These are phyloP conservation scores for Scorias spongiosa DNA, from an alignment of 2,329 filamentous ascomycete genomes.

Conservation along the genomic window DNA sequence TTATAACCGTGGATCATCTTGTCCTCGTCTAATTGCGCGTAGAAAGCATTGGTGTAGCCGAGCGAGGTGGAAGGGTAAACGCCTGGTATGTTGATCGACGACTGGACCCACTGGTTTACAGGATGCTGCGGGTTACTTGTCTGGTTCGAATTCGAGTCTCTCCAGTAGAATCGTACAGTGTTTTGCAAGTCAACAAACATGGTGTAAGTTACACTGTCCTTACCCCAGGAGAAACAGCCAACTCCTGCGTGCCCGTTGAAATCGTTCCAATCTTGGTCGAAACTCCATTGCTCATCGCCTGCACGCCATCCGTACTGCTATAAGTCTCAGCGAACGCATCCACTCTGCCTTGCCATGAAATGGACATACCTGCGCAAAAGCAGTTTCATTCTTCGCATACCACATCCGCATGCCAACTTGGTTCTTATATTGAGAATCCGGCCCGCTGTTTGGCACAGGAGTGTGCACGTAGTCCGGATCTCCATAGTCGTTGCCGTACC, in stretches of 20 bases:
- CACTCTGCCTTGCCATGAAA: background rate
- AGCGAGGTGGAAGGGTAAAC: conserved; percentile 26
- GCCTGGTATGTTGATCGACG: conserved; percentile 18
- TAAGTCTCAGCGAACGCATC: background rate
- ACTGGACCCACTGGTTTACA: conserved; percentile 24
- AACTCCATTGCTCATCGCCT: conserved; percentile 22
- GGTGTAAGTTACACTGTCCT: conserved; percentile 24
- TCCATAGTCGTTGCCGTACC: conserved; percentile 23
- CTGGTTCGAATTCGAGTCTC: conserved; percentile 24
- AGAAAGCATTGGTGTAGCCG: conserved; percentile 29
- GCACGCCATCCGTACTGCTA: conserved; percentile 21
- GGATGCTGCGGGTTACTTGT: conserved; percentile 20
- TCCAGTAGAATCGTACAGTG: conserved; percentile 29
- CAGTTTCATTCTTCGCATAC: conserved; percentile 25
- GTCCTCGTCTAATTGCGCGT: conserved; percentile 23
- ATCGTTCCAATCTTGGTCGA: conserved; percentile 21
- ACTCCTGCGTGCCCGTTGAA: conserved; percentile 30
- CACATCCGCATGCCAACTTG: conserved; percentile 29
- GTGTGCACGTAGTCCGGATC: conserved; percentile 25
- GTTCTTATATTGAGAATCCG: conserved; percentile 11
- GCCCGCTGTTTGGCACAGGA: conserved; percentile 16
- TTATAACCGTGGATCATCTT: conserved; percentile 25
- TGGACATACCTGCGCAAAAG: conserved; percentile 22
- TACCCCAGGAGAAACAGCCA: conserved; percentile 29
- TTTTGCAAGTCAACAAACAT: conserved; percentile 28